Evolutionary conservation across 1,284 basidiomycete species (phyloP).

Genomic region (Cerrena zonata): DNA sequence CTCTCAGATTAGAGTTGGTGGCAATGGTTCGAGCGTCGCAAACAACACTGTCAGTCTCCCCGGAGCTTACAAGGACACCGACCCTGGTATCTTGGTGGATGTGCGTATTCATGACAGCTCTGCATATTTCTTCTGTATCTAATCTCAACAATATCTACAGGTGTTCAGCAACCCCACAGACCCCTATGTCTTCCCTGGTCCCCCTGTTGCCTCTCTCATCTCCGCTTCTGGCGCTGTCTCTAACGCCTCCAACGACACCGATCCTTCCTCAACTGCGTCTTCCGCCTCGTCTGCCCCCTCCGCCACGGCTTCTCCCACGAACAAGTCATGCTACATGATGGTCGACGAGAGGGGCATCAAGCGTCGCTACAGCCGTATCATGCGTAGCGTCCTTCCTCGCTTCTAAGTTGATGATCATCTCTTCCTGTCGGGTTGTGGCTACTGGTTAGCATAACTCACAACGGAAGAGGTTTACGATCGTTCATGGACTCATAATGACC

Average conservation of each 20-base stretch:
- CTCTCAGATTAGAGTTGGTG: conserved; percentile 53
- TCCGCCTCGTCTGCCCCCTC: not conserved
- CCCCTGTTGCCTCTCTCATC: not conserved
- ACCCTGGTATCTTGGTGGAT: conserved; percentile 14
- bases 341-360: not conserved
- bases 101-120: no score
- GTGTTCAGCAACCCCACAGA: conserved; percentile 8
- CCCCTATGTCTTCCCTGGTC: conserved; percentile 11
- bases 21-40: conserved; percentile 42
- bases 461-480: not conserved
- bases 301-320: conserved; percentile 1
- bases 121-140: conserved; percentile 17
- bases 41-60: conserved; percentile 41
- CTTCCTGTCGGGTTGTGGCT: no score
- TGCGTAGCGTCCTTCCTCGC: not conserved
- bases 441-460: not conserved
- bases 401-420: no score
- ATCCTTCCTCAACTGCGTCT: not conserved
- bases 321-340: not conserved
- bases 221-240: not conserved
- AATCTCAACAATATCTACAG: no score
- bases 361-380: conserved; percentile 5
- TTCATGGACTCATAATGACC: not conserved
- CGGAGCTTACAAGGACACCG: conserved; percentile 14
- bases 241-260: not conserved